phyloP scores from a whole-genome alignment of 257 asterid species.

The Jasminum sambac region DNA sequence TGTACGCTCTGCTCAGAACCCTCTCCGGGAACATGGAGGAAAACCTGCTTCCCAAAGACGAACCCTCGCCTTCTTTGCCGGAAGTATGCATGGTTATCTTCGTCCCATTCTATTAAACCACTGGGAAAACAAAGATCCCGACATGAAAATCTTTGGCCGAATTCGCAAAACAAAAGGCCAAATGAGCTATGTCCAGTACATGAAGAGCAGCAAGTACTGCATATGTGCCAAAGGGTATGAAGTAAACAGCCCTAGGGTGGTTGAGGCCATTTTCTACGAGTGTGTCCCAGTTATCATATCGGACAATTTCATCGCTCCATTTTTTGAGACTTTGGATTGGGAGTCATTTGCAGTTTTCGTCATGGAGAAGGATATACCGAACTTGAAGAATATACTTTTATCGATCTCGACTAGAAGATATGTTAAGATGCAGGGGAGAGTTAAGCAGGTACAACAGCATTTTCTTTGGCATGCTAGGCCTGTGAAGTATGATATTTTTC shows the following conservation, averaged over 20 bases:
- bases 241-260: constrained; percentile 94
- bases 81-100: constrained; percentile 90
- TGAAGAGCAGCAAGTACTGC: constrained; percentile 96
- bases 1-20: constrained; percentile 51
- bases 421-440: constrained; percentile 64
- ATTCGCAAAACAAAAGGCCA: constrained; percentile 44
- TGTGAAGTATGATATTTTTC: constrained; percentile 67
- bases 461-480: constrained; percentile 91
- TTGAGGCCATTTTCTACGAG: constrained; percentile 89
- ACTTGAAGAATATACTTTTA: constrained; percentile 63
- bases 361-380: constrained; percentile 72
- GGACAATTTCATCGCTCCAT: constrained; percentile 81
- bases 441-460: constrained; percentile 76
- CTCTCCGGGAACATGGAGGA: constrained; percentile 71
- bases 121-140: constrained; percentile 87
- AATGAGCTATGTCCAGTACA: constrained; percentile 62
- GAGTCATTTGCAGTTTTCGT: constrained; percentile 82
- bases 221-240: constrained; percentile 83
- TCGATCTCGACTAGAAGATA: constrained; percentile 63
- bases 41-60: constrained; percentile 61
- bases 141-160: constrained; percentile 66
- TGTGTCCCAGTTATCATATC: constrained; percentile 97
- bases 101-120: constrained; percentile 64
- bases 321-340: constrained; percentile 81
- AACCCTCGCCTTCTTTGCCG: constrained; percentile 89